Conservation (phyloP, 139 green algal species). For the Edaphochlamys debaryana region DNA sequence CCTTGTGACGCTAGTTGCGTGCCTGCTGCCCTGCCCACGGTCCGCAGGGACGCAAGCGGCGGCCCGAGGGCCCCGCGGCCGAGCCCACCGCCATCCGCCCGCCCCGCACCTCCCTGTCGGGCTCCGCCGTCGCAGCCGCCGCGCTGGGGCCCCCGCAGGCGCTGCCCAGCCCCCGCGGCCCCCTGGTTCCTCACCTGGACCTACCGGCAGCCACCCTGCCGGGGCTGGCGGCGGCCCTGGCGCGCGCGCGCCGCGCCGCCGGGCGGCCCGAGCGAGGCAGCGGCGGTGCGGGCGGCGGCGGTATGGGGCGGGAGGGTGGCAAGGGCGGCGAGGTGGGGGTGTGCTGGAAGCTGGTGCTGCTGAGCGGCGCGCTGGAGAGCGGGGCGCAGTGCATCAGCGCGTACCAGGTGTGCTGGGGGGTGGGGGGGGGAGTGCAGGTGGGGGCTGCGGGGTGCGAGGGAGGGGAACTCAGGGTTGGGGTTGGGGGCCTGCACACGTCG, state of each 20-base stretch:
- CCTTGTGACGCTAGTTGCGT: no score
- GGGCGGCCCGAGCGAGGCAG: background rate
- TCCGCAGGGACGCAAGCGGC: no score
- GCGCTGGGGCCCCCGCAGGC: background rate
- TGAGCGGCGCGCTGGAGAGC: slow-evolving; percentile 15
- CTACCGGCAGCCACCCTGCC: slow-evolving; percentile 1
- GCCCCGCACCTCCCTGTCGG: no score
- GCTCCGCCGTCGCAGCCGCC: no score
- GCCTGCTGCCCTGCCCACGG: no score
- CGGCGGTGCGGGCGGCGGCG: background rate
- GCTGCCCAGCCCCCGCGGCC: background rate
- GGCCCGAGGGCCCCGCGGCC: no score
- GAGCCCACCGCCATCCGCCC: no score
- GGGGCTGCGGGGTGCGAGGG: background rate
- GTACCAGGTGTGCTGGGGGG: background rate
- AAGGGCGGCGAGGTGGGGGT: background rate
- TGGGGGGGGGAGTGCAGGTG: background rate
- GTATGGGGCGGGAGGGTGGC: background rate
- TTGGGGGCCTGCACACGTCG: no score
- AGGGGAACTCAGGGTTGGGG: no score
- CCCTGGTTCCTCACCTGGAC: slow-evolving; percentile 2
- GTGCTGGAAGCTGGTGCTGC: slow-evolving; percentile 32
- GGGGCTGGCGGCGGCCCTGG: background rate
- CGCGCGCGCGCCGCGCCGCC: background rate
- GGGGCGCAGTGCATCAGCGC: slow-evolving; percentile 4